phyloP scores from a whole-genome alignment of 495 filamentous ascomycete species.

The Daldinia childiae region DNA sequence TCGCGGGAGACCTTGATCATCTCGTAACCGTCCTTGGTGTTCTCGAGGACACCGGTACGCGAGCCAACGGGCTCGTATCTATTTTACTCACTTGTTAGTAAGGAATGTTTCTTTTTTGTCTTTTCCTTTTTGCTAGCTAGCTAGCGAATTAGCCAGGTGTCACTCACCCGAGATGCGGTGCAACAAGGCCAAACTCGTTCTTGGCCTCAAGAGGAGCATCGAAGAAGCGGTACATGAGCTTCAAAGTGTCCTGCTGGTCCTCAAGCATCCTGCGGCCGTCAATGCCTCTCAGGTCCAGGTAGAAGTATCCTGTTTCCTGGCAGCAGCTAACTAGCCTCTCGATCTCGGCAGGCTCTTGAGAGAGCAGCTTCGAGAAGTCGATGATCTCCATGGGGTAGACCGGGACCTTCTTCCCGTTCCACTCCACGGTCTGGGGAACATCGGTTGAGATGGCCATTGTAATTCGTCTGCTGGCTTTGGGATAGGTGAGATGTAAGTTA shows the following conservation, averaged over 20 bases:
- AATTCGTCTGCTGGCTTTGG: constrained; percentile 21
- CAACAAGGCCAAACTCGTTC: constrained; percentile 60
- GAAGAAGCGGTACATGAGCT: constrained; percentile 64
- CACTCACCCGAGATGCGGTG: constrained; percentile 54
- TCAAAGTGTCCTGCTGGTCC: constrained; percentile 58
- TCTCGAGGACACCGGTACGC: constrained; percentile 57
- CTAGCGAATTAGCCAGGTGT: not conserved
- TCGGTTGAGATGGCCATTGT: constrained; percentile 56
- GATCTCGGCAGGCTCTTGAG: constrained; percentile 58
- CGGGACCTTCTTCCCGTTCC: constrained; percentile 62
- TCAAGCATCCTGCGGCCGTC: constrained; percentile 59
- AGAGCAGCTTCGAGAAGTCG: constrained; percentile 58
- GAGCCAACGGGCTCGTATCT: constrained; percentile 62
- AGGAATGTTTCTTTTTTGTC: not conserved
- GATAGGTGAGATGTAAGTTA: constrained; percentile 10
- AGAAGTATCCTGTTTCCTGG: constrained; percentile 64
- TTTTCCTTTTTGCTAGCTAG: constrained; percentile 15
- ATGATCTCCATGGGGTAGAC: constrained; percentile 61
- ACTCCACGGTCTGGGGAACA: constrained; percentile 55
- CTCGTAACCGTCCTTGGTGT: constrained; percentile 64
- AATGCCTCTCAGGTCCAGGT: constrained; percentile 61
- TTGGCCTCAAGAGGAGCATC: constrained; percentile 57
- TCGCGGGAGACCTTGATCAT: constrained; percentile 62
- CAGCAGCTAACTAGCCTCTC: constrained; percentile 61
- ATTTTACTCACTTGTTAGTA: constrained; percentile 13